Base-by-base conservation (phyloP, 1,139 yeast genomes). In the Spathaspora sp. region DNA sequence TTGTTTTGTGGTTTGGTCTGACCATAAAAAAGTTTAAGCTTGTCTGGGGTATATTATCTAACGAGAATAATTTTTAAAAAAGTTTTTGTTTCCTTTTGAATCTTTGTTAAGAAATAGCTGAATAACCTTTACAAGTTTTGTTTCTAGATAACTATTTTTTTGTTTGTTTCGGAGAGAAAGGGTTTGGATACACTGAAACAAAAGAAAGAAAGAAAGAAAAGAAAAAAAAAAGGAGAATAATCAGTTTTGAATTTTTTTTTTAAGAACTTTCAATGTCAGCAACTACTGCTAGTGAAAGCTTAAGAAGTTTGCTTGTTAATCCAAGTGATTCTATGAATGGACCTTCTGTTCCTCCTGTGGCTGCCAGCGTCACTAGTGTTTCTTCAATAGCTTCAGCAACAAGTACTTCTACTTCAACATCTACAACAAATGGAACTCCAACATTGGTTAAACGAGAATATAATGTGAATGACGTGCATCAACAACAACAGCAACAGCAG, bases 391-490 rank as follows among this genome's bases (percentile, higher is more conserved):
- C 26, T 15, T 10, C 41, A 15, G 18, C 38, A 24, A 29, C 33
- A 16, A 26, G 24, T 25, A 10, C 40, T 25, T 10, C 50, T 16
- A 31, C 40, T 24, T 13, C 43, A 38, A 24, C 43, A 25, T n/a
- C 46, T 37, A 23, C 44, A 40, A 23, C 46, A 42, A 36, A 43
- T 31, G 18, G 26, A 6, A 27, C 23, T 6, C 26, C 40, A n/a
- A 18, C 29, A 10, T n/a, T 38, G 18, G n/a, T 33, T 4, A 25
- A 31, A 31, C 17, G 36, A 31, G 36, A 31, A 7, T 36, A 11
- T 15, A 26, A 9, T 26, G 15, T 15, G 17, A 31, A 31, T 31
- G 36, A 31, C 8, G 7, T 15, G 7, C 46, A 26, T 11, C 44
- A 11, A 15, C 40, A 25, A 31, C 44, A 39, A 13, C 43, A 33